phyloP scores from a whole-genome alignment of 495 filamentous ascomycete genomes.

The Podospora pseudopauciseta region DNA sequence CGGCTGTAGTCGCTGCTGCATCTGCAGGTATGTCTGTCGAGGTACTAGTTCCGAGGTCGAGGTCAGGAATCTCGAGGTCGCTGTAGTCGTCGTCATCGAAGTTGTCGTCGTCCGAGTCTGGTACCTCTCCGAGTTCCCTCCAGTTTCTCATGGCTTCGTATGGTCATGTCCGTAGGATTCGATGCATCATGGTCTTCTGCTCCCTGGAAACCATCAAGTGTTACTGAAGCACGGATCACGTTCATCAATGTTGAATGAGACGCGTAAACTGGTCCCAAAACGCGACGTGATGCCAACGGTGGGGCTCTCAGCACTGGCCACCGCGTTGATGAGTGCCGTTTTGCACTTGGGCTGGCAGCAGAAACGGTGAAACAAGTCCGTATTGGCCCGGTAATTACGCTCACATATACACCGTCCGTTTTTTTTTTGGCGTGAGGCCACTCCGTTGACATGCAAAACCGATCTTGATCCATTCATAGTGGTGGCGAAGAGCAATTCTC shows the following conservation, averaged over 20 bases:
- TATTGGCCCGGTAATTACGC: neutral
- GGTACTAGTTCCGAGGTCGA: neutral
- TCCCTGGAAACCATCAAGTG: neutral
- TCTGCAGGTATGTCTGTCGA: neutral
- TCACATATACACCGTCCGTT: neutral
- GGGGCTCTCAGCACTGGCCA: constrained; percentile 14
- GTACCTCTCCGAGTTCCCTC: constrained; percentile 56
- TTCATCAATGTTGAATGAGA: neutral
- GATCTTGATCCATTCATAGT: constrained; percentile 1
- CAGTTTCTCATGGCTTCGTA: constrained; percentile 48
- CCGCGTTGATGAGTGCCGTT: neutral
- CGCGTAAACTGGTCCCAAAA: constrained; percentile 23
- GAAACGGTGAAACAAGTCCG: neutral
- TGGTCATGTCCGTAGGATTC: constrained; percentile 25
- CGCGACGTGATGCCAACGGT: constrained; percentile 26
- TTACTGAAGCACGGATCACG: neutral
- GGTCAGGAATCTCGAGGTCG: constrained; percentile 12
- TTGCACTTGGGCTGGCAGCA: neutral
- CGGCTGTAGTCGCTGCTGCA: neutral
- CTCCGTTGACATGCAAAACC: neutral
- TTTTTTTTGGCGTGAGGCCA: neutral
- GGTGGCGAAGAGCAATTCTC: neutral
- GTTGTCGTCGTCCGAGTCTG: constrained; percentile 54
- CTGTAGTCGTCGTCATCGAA: constrained; percentile 42
- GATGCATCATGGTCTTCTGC: constrained; percentile 16